Conservation (phyloP, 2,329 filamentous ascomycete genomes). For the Cercospora janseana region DNA sequence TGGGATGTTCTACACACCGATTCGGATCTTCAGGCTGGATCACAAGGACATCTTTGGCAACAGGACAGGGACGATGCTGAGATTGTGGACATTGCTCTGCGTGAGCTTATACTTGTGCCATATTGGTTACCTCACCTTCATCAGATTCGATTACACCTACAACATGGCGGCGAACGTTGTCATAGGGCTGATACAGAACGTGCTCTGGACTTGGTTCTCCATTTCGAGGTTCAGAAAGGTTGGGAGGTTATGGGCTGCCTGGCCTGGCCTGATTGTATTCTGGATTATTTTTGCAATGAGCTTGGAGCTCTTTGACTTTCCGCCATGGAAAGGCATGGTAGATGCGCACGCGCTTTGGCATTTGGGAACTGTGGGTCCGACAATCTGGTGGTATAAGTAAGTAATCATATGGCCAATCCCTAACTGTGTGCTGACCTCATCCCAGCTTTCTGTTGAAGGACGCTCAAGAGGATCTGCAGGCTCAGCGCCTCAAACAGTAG, state of each 20-base stretch:
- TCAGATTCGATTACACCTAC: slow-evolving; percentile 92
- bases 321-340: slow-evolving; percentile 74
- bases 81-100: slow-evolving; percentile 75
- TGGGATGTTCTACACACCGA: slow-evolving; percentile 78
- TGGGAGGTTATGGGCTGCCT: slow-evolving; percentile 74
- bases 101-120: slow-evolving; percentile 69
- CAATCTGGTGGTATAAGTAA: slow-evolving; percentile 91
- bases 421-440: slow-evolving; percentile 17
- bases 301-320: slow-evolving; percentile 90
- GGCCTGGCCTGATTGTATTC: slow-evolving; percentile 85
- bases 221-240: slow-evolving; percentile 69
- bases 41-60: slow-evolving; percentile 46
- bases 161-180: slow-evolving; percentile 95
- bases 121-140: slow-evolving; percentile 78
- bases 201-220: slow-evolving; percentile 84
- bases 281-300: slow-evolving; percentile 95
- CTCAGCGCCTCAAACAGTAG: slow-evolving; percentile 68
- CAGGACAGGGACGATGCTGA: slow-evolving; percentile 52
- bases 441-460: slow-evolving; percentile 82
- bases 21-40: slow-evolving; percentile 83
- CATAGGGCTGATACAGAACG: slow-evolving; percentile 74
- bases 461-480: slow-evolving; percentile 75
- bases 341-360: slow-evolving; percentile 98
- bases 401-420: slow-evolving; percentile 42
- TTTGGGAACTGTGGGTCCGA: slow-evolving; percentile 83